phyloP scores from a whole-genome alignment of 345 rosid species.

The Crucihimalaya himalaica region DNA sequence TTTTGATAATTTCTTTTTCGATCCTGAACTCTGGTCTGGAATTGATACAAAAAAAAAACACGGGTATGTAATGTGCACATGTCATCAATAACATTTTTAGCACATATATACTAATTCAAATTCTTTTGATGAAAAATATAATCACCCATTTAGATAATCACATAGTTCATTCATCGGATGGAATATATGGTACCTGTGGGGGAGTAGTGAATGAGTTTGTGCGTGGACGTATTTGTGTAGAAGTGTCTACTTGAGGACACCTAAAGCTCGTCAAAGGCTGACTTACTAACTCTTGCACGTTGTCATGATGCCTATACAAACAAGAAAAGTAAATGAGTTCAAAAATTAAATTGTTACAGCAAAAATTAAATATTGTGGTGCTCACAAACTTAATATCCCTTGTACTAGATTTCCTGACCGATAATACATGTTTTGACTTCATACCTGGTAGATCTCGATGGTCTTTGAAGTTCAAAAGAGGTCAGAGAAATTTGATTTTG shows the following conservation, averaged over 20 bases:
- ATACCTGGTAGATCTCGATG: background rate
- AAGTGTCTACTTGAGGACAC: background rate
- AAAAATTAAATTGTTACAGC: background rate
- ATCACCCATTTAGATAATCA: too few species aligned
- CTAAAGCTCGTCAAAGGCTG: background rate
- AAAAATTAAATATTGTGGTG: background rate
- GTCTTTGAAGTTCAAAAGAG: background rate
- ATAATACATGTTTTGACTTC: background rate
- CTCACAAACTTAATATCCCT: background rate
- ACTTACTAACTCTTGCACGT: background rate
- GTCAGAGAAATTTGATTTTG: background rate
- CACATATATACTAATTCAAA: background rate
- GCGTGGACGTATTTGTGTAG: background rate
- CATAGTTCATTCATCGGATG: background rate
- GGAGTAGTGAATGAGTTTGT: background rate
- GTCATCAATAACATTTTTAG: background rate
- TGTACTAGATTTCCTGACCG: background rate
- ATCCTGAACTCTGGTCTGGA: background rate
- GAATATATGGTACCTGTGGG: slow-evolving; percentile 11
- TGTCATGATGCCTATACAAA: background rate
- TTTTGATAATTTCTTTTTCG: background rate
- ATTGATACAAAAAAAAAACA: too few species aligned
- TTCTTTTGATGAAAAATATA: background rate
- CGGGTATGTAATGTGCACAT: background rate
- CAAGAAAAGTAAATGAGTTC: background rate